Percentiles rank a stretch among this genome's conserved stretches.
Evolutionary conservation across 2,329 filamentous ascomycete species (phyloP).

Genomic region (Fusarium transvaalense): DNA sequence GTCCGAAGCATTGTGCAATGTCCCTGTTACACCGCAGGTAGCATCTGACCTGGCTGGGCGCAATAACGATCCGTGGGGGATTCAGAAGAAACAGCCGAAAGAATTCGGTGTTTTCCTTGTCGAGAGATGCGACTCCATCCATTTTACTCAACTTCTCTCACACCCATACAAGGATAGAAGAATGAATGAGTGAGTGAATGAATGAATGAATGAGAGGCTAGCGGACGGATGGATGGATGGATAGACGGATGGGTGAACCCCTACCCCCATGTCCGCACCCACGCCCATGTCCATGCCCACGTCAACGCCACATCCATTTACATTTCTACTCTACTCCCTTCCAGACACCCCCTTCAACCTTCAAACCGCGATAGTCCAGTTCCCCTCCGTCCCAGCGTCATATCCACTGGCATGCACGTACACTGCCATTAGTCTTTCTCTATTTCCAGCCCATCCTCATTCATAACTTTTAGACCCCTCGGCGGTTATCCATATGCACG

Average conservation of each 20-base stretch:
- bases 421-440: constrained; percentile 34
- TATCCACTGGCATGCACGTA: constrained; percentile 44
- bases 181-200: constrained; percentile 3
- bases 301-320: constrained; percentile 20
- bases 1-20: neutral
- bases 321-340: constrained; percentile 2
- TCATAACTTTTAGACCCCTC: constrained; percentile 34
- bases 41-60: too few species aligned
- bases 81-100: constrained; percentile 20
- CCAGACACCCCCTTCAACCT: constrained; percentile 19
- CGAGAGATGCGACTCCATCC: constrained; percentile 29
- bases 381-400: constrained; percentile 29
- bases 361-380: constrained; percentile 31
- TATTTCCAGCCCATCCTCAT: constrained; percentile 39
- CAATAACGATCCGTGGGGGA: neutral
- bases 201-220: neutral
- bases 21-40: too few species aligned
- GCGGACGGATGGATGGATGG: constrained; percentile 10
- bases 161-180: constrained; percentile 25
- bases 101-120: constrained; percentile 40
- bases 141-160: constrained; percentile 20
- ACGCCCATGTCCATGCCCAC: constrained; percentile 14
- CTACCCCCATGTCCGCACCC: constrained; percentile 11
- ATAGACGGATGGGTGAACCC: constrained; percentile 19
- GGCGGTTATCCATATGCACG: constrained; percentile 52